Evolutionary conservation across 1,284 basidiomycete genomes (phyloP), one percentile per base, ranked within the genome.

Genomic region (Sanghuangporus weigelae): DNA sequence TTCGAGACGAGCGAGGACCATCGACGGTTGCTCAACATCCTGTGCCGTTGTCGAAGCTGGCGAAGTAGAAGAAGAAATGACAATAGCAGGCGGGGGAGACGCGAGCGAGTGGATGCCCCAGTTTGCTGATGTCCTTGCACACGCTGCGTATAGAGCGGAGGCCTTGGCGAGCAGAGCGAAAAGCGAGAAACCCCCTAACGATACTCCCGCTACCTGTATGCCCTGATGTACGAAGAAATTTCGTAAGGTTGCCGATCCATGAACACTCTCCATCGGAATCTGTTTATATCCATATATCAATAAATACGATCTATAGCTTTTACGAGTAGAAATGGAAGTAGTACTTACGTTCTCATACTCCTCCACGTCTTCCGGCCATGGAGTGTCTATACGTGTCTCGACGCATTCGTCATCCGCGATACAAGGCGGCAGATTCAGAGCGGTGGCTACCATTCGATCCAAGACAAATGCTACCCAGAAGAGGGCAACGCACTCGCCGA

Each of bases 131-230:
- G 90, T 72, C 60, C 79, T 76, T 66, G 85, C 81, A 39, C 89
- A 87, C 50, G 82, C 83, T 63, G 89, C 81, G 69, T 87, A 87
- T 23, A 92, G 78, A 14, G 87, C 81, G n/a, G 89, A 85, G 10
- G 87, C 87, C 74, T 92, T 92, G 54, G 81, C 85, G 67, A 87
- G 84, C 64, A 89, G 73, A 6, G 88, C 85, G 36, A 78, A 75
- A 42, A 79, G 78, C 6, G 87, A 85, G 72, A 86, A 89, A 21
- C 85, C 82, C 57, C 78, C 80, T 35, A 74, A 72, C 7, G 57
- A 42, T 48, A 40, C 62, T 0, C 49, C 48, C 11, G 42, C 26
- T 8, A 76, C 69, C 42, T 82, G 75, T 61, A 83, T 81, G 42
- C 81, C 85, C 63, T 83, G 74, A 57, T 73, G 73, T 10, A 71